Evolutionary conservation across 768 basidiomycete species (phyloP).

Genomic region (Sistotremastrum niveocremeum): DNA sequence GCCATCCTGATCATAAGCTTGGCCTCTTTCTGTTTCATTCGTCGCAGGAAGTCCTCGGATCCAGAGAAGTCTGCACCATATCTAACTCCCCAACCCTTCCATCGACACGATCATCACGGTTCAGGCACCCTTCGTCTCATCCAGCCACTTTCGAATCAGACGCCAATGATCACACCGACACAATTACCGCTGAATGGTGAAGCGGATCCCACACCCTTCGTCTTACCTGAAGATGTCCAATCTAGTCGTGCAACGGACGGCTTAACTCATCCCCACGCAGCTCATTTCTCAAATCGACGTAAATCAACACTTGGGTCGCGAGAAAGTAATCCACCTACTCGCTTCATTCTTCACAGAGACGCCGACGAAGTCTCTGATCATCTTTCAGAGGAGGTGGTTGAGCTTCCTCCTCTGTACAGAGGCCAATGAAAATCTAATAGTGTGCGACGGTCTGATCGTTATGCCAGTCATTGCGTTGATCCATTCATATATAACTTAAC

Average conservation of each 20-base stretch:
- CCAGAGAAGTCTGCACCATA: conserved; percentile 18
- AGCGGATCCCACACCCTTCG: not conserved
- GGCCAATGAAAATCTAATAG: conserved; percentile 23
- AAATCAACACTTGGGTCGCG: conserved; percentile 31
- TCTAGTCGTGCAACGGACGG: conserved; percentile 1
- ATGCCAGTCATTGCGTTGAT: conserved; percentile 6
- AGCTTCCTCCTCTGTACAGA: conserved; percentile 65
- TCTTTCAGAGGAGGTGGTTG: conserved; percentile 38
- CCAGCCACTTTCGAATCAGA: conserved; percentile 4
- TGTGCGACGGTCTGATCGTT: too few relatives aligned
- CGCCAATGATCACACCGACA: not conserved
- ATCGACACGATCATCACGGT: conserved; percentile 21
- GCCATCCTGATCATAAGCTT: conserved; percentile 34
- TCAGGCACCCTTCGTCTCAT: conserved; percentile 10
- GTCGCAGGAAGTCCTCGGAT: conserved; percentile 10
- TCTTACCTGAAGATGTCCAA: not conserved
- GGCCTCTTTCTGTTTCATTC: conserved; percentile 35
- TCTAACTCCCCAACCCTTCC: conserved; percentile 20
- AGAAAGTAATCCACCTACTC: conserved; percentile 27
- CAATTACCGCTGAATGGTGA: not conserved
- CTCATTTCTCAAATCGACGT: not conserved
- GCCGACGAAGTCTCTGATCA: conserved; percentile 38
- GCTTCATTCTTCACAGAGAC: conserved; percentile 58
- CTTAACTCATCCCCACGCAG: conserved; percentile 1
- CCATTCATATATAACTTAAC: conserved; percentile 7